Percentiles rank a stretch among this genome's conserved stretches.
phyloP scores from a whole-genome alignment of 140 eudicot species.

The Flaveria floridana region DNA sequence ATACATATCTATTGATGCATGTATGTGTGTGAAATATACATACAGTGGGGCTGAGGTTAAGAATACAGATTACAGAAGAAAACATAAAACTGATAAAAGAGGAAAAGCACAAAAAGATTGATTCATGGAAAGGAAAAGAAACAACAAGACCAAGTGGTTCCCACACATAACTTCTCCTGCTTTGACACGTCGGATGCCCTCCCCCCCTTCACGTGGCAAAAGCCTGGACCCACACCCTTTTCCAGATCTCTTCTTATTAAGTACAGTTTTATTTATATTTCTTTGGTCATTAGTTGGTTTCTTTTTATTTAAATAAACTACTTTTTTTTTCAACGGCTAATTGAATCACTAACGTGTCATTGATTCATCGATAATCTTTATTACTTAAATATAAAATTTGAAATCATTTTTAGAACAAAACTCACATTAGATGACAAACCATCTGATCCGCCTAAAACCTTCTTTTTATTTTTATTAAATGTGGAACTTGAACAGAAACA shows the following conservation, averaged over 20 bases:
- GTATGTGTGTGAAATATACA: slow-evolving; percentile 5
- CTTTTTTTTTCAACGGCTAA: too few species aligned
- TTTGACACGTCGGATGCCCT: slow-evolving; percentile 47
- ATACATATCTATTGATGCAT: not conserved
- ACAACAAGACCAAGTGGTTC: slow-evolving; percentile 38
- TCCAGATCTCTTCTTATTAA: not conserved
- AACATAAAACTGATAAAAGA: slow-evolving; percentile 46
- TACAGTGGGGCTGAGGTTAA: slow-evolving; percentile 43
- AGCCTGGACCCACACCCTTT: slow-evolving; percentile 50
- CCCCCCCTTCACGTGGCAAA: slow-evolving; percentile 60
- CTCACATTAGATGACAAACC: too few species aligned
- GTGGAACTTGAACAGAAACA: too few species aligned
- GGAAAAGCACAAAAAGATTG: slow-evolving; percentile 88
- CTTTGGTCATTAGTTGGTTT: too few species aligned
- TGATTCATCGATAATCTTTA: too few species aligned
- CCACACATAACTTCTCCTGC: slow-evolving; percentile 47
- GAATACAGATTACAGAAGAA: slow-evolving; percentile 39
- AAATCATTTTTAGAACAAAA: too few species aligned
- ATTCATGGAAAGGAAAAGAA: slow-evolving; percentile 72
- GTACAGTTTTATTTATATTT: not conserved
- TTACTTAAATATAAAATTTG: too few species aligned
- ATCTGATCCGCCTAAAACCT: too few species aligned
- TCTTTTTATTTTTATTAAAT: too few species aligned
- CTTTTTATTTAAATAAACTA: too few species aligned
- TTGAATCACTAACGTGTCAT: too few species aligned